phyloP scores from a whole-genome alignment of 805 yeast species.

The Yamadazyma paraphyllophila region DNA sequence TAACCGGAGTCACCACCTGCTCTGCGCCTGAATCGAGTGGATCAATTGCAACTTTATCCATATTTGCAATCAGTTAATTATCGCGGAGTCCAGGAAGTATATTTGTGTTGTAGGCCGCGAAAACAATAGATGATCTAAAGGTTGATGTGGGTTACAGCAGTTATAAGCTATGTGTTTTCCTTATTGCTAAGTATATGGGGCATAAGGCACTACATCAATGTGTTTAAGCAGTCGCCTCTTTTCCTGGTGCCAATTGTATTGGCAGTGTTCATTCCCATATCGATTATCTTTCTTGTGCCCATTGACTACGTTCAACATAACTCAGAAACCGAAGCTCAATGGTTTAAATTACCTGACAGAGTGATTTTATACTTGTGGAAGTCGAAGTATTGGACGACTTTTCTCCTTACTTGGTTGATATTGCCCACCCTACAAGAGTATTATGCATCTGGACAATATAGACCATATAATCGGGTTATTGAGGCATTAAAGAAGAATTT shows the following conservation, averaged over 20 bases:
- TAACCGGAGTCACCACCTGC: too few relatives aligned
- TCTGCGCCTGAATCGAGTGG: too few relatives aligned
- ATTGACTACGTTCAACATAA: constrained; percentile 65
- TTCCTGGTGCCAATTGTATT: constrained; percentile 48
- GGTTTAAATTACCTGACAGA: constrained; percentile 47
- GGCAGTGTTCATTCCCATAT: constrained; percentile 72
- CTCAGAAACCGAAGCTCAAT: constrained; percentile 26
- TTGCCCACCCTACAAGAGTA: constrained; percentile 73
- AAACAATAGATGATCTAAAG: too few relatives aligned
- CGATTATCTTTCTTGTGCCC: constrained; percentile 72
- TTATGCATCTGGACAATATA: constrained; percentile 66
- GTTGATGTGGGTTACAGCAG: constrained; percentile 26
- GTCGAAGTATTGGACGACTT: constrained; percentile 76
- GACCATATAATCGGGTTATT: constrained; percentile 42
- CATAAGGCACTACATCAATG: constrained; percentile 34
- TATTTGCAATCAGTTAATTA: background rate
- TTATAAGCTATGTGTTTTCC: constrained; percentile 28
- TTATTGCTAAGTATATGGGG: constrained; percentile 23
- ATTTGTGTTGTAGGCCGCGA: too few relatives aligned
- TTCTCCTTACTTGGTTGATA: constrained; percentile 72
- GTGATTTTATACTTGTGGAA: constrained; percentile 65
- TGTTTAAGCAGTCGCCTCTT: constrained; percentile 36
- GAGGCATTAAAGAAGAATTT: constrained; percentile 60
- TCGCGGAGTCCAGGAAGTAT: too few relatives aligned
- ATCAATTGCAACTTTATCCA: too few relatives aligned